Conservation (phyloP, 2,329 filamentous ascomycete genomes). For the Cordyceps farinosa region DNA sequence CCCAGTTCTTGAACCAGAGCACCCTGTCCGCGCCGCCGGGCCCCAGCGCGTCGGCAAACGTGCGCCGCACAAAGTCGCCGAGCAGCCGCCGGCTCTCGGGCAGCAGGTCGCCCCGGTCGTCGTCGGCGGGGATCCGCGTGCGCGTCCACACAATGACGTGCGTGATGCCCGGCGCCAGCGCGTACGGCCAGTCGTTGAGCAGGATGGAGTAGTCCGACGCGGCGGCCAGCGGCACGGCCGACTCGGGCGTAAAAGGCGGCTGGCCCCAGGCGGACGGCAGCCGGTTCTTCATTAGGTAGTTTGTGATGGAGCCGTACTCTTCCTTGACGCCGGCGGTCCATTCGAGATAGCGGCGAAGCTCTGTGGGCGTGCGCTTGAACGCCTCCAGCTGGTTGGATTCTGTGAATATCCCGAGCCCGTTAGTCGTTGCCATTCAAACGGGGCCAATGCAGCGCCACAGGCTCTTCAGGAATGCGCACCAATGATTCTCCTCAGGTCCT, state of each 20-base stretch:
- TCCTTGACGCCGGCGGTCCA: constrained; percentile 69
- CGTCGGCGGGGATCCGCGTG: constrained; percentile 70
- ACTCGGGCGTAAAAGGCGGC: constrained; percentile 53
- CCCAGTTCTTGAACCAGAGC: constrained; percentile 95
- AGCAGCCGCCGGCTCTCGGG: constrained; percentile 61
- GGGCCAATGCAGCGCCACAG: neutral
- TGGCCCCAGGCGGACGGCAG: constrained; percentile 63
- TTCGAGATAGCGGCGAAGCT: constrained; percentile 73
- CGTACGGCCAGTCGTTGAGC: constrained; percentile 93
- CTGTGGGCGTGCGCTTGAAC: constrained; percentile 76
- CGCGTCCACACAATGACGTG: constrained; percentile 93
- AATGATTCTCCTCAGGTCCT: constrained; percentile 65
- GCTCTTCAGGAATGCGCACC: constrained; percentile 37
- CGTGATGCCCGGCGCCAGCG: constrained; percentile 60
- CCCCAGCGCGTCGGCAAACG: constrained; percentile 61
- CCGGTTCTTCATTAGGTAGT: constrained; percentile 71
- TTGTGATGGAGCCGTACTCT: constrained; percentile 74
- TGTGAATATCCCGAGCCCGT: constrained; percentile 25
- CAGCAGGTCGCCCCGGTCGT: constrained; percentile 68
- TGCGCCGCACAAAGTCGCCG: constrained; percentile 64
- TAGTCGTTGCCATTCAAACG: neutral
- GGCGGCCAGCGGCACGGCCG: constrained; percentile 49
- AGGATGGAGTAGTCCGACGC: constrained; percentile 65
- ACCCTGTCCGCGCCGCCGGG: constrained; percentile 48
- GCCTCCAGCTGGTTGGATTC: constrained; percentile 61